Conservation (phyloP, 1,284 basidiomycete genomes). For the Fomes fomentarius region DNA sequence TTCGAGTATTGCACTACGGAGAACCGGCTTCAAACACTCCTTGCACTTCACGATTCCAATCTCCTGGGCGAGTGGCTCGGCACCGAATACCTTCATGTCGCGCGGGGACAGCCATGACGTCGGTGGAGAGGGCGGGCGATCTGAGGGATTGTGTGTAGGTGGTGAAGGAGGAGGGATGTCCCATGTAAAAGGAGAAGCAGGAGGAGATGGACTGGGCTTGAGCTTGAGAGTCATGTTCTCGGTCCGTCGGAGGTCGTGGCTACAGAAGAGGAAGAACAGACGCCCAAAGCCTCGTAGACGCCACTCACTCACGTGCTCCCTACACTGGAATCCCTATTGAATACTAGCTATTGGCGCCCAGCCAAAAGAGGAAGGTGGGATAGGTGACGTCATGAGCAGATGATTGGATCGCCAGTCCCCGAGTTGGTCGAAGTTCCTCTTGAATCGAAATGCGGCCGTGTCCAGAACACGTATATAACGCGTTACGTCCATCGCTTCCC, state of each 20-base stretch:
- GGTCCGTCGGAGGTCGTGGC: not conserved
- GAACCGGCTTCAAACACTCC: slow-evolving; percentile 77
- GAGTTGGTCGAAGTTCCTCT: slow-evolving; percentile 10
- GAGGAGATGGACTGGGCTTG: slow-evolving; percentile 46
- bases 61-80: slow-evolving; percentile 66
- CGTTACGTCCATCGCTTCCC: slow-evolving; percentile 9
- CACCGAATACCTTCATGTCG: slow-evolving; percentile 88
- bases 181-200: slow-evolving; percentile 59
- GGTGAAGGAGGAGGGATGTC: slow-evolving; percentile 45
- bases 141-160: slow-evolving; percentile 33
- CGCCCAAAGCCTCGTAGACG: not conserved
- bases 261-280: not conserved
- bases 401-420: slow-evolving; percentile 22
- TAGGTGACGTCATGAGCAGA: slow-evolving; percentile 23
- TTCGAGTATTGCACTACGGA: slow-evolving; percentile 74
- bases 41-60: slow-evolving; percentile 78
- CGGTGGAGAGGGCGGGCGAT: slow-evolving; percentile 59
- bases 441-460: slow-evolving; percentile 11
- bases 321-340: too few relatives aligned
- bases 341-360: too few relatives aligned
- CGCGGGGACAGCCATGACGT: slow-evolving; percentile 81
- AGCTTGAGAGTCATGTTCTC: slow-evolving; percentile 57
- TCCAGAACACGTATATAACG: slow-evolving; percentile 22
- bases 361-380: not conserved
- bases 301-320: not conserved